Evolutionary conservation across 1,139 yeast species (phyloP).

Genomic region (Meyerozyma guilliermondii): DNA sequence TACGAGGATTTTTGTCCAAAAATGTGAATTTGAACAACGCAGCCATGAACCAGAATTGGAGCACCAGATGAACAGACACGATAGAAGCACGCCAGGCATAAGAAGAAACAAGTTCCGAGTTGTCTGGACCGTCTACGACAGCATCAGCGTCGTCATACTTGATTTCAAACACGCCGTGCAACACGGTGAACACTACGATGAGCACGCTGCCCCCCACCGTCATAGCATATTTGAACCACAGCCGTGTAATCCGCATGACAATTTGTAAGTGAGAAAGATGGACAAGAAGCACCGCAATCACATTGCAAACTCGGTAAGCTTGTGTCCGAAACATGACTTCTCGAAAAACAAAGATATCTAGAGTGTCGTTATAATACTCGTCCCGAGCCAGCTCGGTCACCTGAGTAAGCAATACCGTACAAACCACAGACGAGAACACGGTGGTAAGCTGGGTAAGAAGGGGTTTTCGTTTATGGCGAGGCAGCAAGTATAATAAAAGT

Average conservation of each 20-base stretch:
- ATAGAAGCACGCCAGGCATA: constrained; percentile 7
- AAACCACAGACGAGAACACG: constrained; percentile 36
- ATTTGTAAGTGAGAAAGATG: constrained; percentile 40
- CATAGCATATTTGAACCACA: constrained; percentile 16
- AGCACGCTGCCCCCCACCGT: constrained; percentile 15
- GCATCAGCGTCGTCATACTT: constrained; percentile 8
- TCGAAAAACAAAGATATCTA: constrained; percentile 34
- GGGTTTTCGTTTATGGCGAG: constrained; percentile 43
- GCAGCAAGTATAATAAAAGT: constrained; percentile 39
- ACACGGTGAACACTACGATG: constrained; percentile 16
- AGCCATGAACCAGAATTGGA: constrained; percentile 23
- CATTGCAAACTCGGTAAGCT: constrained; percentile 24
- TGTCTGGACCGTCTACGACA: constrained; percentile 10
- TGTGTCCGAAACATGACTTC: constrained; percentile 22
- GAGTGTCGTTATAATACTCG: constrained; percentile 33
- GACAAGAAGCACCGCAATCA: constrained; percentile 30
- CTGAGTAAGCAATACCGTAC: constrained; percentile 36
- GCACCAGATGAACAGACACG: constrained; percentile 17
- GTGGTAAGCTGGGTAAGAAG: constrained; percentile 41
- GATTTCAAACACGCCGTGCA: constrained; percentile 13
- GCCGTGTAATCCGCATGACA: constrained; percentile 20
- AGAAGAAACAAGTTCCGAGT: constrained; percentile 6
- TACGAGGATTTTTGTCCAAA: constrained; percentile 24
- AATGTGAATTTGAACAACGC: constrained; percentile 26
- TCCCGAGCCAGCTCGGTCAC: constrained; percentile 28